These are phyloP conservation scores for Herpetomonas muscarum DNA, from an alignment of 208 protist genomes.

Conservation along the genomic window DNA sequence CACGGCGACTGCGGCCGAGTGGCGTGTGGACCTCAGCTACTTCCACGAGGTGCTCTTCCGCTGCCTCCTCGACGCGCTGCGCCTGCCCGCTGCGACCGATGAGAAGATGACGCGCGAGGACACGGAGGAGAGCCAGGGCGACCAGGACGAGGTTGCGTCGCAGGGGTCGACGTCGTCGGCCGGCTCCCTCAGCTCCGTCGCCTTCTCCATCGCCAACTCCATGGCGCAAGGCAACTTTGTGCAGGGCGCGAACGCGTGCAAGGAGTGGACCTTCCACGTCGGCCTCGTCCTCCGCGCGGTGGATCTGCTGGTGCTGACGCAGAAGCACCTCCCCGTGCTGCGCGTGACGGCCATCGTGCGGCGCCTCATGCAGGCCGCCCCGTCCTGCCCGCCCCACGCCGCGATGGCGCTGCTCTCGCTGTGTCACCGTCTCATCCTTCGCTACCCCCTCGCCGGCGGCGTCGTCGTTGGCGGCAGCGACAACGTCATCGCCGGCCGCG, in stretches of 20 bases:
- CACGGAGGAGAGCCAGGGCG: constrained; percentile 21
- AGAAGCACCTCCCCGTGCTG: constrained; percentile 81
- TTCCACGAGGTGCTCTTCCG: constrained; percentile 90
- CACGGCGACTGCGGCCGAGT: constrained; percentile 72
- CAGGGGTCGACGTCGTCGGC: constrained; percentile 80
- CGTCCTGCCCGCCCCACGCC: constrained; percentile 79
- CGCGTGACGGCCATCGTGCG: constrained; percentile 87
- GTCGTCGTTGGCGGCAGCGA: constrained; percentile 87
- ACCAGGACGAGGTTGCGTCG: constrained; percentile 72
- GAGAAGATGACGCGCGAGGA: constrained; percentile 63
- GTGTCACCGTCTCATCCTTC: constrained; percentile 74
- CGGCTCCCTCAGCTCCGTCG: constrained; percentile 85
- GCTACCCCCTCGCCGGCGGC: constrained; percentile 73
- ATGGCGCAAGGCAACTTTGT: constrained; percentile 83
- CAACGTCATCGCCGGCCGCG: constrained; percentile 82
- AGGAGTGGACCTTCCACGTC: constrained; percentile 88
- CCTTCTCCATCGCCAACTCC: constrained; percentile 89
- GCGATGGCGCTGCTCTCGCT: constrained; percentile 76
- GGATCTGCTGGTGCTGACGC: constrained; percentile 85
- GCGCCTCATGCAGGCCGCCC: constrained; percentile 60
- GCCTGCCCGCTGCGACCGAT: constrained; percentile 56
- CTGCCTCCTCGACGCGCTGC: constrained; percentile 77
- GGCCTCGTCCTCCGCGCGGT: constrained; percentile 84
- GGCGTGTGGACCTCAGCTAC: constrained; percentile 90
- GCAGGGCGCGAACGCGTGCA: constrained; percentile 65